Conservation (phyloP, 371 early-diverging fungal genomes). For the Batkoa obscura region DNA sequence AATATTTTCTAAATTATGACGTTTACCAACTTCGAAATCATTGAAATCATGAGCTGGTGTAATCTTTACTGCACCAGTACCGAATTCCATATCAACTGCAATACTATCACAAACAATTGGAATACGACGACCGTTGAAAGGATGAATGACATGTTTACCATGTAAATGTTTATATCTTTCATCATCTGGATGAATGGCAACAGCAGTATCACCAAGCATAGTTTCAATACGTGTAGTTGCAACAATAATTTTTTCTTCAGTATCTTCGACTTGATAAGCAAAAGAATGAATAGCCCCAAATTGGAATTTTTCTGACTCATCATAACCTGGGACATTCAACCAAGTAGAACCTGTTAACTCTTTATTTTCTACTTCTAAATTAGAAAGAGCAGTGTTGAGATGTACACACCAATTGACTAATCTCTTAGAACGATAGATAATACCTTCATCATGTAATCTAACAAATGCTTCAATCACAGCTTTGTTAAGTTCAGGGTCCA, state of each 20-base stretch:
- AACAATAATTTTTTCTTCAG: constrained; percentile 76
- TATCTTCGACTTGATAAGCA: constrained; percentile 68
- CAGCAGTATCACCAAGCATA: constrained; percentile 96
- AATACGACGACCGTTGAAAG: constrained; percentile 78
- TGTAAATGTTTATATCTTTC: constrained; percentile 68
- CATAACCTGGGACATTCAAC: constrained; percentile 79
- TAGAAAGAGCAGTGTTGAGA: constrained; percentile 93
- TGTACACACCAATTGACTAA: constrained; percentile 98
- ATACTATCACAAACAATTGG: constrained; percentile 86
- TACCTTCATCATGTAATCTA: constrained; percentile 85
- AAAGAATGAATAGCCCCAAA: constrained; percentile 96
- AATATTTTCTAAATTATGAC: constrained; percentile 83
- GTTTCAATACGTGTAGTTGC: constrained; percentile 99
- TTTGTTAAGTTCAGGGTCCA: constrained; percentile 68
- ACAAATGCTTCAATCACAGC: constrained; percentile 95
- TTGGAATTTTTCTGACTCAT: constrained; percentile 77
- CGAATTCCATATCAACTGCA: constrained; percentile 89
- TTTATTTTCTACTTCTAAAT: constrained; percentile 92
- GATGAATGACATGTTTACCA: constrained; percentile 89
- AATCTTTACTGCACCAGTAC: constrained; percentile 99
- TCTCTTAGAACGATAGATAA: constrained; percentile 93
- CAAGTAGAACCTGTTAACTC: constrained; percentile 74
- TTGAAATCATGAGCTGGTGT: constrained; percentile 99
- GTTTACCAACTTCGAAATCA: constrained; percentile 96
- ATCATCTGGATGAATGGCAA: constrained; percentile 86